Conservation (phyloP, 2,329 filamentous ascomycete genomes). For the Verticillium tricorpus region DNA sequence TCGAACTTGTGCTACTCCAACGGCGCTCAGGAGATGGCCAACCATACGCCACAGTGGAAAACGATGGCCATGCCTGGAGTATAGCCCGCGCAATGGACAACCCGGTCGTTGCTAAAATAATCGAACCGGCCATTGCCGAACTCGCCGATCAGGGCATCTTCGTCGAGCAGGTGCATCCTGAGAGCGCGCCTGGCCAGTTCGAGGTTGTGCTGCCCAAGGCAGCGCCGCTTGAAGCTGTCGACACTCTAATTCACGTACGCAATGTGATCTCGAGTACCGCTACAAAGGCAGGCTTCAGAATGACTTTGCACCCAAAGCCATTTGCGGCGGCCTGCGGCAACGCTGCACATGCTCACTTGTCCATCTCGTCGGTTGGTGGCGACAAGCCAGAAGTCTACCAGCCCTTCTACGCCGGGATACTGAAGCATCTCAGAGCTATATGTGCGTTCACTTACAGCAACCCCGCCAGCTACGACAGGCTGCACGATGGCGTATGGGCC, state of each 20-base stretch:
- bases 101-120: conserved; percentile 48
- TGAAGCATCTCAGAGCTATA: conserved; percentile 62
- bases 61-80: conserved; percentile 67
- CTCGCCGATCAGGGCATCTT: conserved; percentile 60
- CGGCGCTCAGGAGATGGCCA: conserved; percentile 29
- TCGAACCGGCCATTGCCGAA: conserved; percentile 60
- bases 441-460: conserved; percentile 65
- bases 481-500: conserved; percentile 67
- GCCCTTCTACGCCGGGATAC: conserved; percentile 67
- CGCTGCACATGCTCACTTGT: conserved; percentile 67
- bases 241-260: conserved; percentile 65
- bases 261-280: conserved; percentile 65
- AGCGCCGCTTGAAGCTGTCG: conserved; percentile 62
- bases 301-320: conserved; percentile 72
- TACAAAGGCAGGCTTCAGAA: conserved; percentile 55
- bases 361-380: conserved; percentile 46
- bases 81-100: conserved; percentile 59
- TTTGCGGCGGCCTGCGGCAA: conserved; percentile 54
- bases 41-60: conserved; percentile 40
- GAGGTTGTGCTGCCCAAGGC: conserved; percentile 67
- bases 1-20: conserved; percentile 71
- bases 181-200: conserved; percentile 70
- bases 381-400: conserved; percentile 44
- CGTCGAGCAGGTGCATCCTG: conserved; percentile 70
- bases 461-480: conserved; percentile 63